A percentile compares a stretch with the other conserved stretches of the same genome.
These are phyloP conservation scores for Colletotrichum nymphaeae DNA, from an alignment of 2,329 filamentous ascomycete genomes.

Conservation along the genomic window DNA sequence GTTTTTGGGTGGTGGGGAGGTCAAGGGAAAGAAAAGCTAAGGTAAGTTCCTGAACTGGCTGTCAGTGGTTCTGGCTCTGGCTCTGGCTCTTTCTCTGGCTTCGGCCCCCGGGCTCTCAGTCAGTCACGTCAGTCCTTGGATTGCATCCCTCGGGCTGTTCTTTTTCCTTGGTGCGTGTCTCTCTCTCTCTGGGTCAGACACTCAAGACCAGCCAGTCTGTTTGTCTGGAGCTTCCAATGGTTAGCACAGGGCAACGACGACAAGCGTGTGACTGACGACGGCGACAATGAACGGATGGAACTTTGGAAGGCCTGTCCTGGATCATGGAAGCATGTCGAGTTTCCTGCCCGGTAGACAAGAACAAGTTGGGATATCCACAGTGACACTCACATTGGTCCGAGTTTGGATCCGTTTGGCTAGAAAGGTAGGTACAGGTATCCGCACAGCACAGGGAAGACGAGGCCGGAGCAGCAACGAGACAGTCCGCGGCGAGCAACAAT, in stretches of 20 bases:
- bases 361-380: background rate
- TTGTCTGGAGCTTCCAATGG: background rate
- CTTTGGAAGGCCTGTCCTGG: background rate
- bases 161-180: no score
- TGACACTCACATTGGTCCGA: conserved; percentile 2
- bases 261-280: background rate
- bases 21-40: conserved; percentile 5
- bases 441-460: background rate
- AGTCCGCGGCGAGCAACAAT: background rate
- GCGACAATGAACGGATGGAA: background rate
- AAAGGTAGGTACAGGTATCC: background rate
- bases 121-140: background rate
- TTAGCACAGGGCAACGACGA: background rate
- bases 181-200: no score
- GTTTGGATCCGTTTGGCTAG: background rate
- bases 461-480: background rate
- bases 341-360: background rate
- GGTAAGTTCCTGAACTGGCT: conserved; percentile 22
- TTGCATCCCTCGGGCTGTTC: no score
- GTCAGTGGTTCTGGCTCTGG: background rate
- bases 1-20: conserved; percentile 14
- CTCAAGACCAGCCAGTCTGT: no score
- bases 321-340: background rate
- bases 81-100: background rate
- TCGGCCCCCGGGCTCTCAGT: background rate